These are phyloP conservation scores for Pichia rugopelliculosa DNA, from an alignment of 805 yeast genomes.

Conservation along the genomic window DNA sequence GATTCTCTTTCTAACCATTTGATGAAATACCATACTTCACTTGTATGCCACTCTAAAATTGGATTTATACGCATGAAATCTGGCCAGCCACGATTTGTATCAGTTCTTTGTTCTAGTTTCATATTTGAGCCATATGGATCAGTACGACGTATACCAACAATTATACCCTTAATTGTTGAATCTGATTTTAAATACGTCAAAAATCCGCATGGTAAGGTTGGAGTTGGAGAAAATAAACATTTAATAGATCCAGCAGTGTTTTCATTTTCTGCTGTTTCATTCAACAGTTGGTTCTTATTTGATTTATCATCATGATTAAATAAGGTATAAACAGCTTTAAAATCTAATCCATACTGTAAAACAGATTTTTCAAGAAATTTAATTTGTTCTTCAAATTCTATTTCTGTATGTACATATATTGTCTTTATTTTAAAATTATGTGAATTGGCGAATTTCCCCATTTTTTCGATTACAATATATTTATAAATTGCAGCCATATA, in stretches of 20 bases:
- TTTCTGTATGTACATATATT: constrained; percentile 72
- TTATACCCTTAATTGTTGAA: constrained; percentile 57
- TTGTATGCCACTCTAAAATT: constrained; percentile 77
- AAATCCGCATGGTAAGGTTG: constrained; percentile 51
- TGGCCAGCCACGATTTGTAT: constrained; percentile 86
- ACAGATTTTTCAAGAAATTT: constrained; percentile 55
- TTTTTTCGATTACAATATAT: constrained; percentile 12
- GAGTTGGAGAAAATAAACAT: constrained; percentile 21
- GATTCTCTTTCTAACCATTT: constrained; percentile 35
- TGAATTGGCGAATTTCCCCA: neutral
- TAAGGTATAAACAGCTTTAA: constrained; percentile 20
- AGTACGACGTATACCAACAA: constrained; percentile 81
- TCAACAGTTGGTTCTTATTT: neutral
- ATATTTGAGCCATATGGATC: constrained; percentile 76
- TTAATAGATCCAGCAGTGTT: neutral
- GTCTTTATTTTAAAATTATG: constrained; percentile 32
- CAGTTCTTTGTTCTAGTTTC: constrained; percentile 62
- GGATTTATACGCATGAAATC: constrained; percentile 79
- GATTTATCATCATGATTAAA: neutral
- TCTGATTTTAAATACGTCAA: constrained; percentile 46
- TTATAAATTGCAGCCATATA: constrained; percentile 49
- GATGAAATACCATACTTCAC: constrained; percentile 74
- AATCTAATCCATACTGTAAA: constrained; percentile 45
- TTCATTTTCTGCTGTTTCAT: neutral
- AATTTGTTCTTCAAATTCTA: constrained; percentile 64